Conservation (phyloP, 2,329 filamentous ascomycete species). For the Coniella vitis region DNA sequence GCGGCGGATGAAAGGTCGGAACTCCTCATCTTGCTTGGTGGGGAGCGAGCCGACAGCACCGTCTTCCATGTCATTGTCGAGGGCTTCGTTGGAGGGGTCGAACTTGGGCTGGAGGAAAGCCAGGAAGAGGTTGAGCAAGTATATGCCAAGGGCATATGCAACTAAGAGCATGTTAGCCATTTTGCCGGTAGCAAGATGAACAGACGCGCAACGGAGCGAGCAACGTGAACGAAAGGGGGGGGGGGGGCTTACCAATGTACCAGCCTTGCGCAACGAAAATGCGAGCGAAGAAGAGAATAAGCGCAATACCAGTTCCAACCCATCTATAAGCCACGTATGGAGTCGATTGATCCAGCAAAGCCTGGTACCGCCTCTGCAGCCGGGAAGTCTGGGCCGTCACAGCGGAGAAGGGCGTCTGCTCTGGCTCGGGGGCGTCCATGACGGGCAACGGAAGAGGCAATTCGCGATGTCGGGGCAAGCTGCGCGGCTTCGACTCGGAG, state of each 20-base stretch:
- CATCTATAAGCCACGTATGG: conserved; percentile 87
- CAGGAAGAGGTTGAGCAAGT: conserved; percentile 97
- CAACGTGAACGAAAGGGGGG: too few relatives aligned
- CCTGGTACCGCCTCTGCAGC: conserved; percentile 82
- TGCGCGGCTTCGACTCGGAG: not conserved
- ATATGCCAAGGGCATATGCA: conserved; percentile 95
- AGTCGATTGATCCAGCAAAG: conserved; percentile 87
- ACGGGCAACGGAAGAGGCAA: conserved; percentile 8
- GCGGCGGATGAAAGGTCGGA: conserved; percentile 91
- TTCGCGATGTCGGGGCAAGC: not conserved
- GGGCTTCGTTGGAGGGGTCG: conserved; percentile 84
- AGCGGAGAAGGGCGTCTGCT: conserved; percentile 85
- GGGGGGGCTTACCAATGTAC: conserved; percentile 75
- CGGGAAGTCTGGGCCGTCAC: conserved; percentile 79
- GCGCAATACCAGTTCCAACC: conserved; percentile 69
- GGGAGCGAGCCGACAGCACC: conserved; percentile 75
- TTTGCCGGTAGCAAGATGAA: not conserved
- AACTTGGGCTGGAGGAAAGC: conserved; percentile 98
- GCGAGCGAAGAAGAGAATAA: conserved; percentile 78
- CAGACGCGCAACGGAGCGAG: not conserved
- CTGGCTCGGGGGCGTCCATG: conserved; percentile 84
- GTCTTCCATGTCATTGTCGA: conserved; percentile 95
- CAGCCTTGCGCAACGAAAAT: conserved; percentile 92
- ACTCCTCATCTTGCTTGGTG: conserved; percentile 95
- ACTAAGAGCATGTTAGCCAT: conserved; percentile 47